Conservation (phyloP, 202 grass and related monocot genomes). For the Zoysia matrella region DNA sequence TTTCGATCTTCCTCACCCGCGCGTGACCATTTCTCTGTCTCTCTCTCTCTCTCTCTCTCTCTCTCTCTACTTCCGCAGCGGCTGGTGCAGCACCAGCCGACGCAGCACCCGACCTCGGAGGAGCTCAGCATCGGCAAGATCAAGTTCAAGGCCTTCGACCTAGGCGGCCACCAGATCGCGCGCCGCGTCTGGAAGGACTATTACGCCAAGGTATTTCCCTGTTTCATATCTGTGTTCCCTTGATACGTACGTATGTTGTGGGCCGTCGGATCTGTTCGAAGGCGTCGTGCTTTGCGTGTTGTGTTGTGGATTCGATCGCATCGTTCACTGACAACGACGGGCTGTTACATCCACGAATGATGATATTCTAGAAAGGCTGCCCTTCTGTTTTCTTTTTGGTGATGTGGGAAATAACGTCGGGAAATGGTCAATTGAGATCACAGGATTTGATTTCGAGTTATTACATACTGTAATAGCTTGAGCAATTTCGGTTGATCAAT, state of each 20-base stretch:
- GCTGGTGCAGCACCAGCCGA: slow-evolving; percentile 94
- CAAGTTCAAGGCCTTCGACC: slow-evolving; percentile 98
- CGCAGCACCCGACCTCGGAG: slow-evolving; percentile 90
- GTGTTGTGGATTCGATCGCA: not conserved
- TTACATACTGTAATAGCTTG: not conserved
- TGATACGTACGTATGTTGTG: not conserved
- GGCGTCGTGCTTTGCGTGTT: not conserved
- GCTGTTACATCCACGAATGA: not conserved
- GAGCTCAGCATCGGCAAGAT: slow-evolving; percentile 96
- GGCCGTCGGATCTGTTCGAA: slow-evolving; percentile 24
- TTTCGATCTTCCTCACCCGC: slow-evolving; percentile 31
- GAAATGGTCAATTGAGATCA: not conserved
- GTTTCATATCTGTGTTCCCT: not conserved
- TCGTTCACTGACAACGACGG: not conserved
- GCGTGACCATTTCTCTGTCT: not conserved
- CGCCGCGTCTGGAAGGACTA: slow-evolving; percentile 63
- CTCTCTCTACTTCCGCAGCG: slow-evolving; percentile 46
- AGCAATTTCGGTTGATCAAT: not conserved
- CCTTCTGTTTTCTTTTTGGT: not conserved
- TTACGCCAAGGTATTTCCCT: slow-evolving; percentile 75
- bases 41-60: not conserved
- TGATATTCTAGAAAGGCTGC: not conserved
- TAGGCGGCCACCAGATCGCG: slow-evolving; percentile 77
- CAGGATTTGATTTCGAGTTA: not conserved
- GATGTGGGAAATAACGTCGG: not conserved